A percentile compares a stretch with the other conserved stretches of the same genome.
Evolutionary conservation across 768 basidiomycete genomes (phyloP).

Genomic region (Amanita polypyramis): DNA sequence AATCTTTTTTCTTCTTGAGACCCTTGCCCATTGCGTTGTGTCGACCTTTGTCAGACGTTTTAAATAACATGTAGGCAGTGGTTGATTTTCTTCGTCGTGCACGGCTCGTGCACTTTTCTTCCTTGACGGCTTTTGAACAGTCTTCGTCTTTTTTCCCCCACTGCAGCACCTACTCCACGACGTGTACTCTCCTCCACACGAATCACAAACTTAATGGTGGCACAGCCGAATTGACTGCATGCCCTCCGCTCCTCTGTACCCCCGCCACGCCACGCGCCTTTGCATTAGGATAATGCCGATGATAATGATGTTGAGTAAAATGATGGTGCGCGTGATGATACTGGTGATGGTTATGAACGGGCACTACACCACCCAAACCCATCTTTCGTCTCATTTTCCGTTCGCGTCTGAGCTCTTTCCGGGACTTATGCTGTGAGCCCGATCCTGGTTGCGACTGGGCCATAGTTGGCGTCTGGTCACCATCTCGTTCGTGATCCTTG

Average conservation of each 20-base stretch:
- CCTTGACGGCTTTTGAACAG: too few species aligned
- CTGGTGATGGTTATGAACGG: not conserved
- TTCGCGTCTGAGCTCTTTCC: slow-evolving; percentile 58
- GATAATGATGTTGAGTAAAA: too few species aligned
- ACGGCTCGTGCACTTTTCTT: too few species aligned
- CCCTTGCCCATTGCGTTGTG: too few species aligned
- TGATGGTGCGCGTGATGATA: not conserved
- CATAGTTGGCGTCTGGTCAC: slow-evolving; percentile 43
- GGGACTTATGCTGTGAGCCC: slow-evolving; percentile 16
- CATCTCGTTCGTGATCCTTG: slow-evolving; percentile 36
- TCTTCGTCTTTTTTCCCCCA: not conserved
- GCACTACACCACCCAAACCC: slow-evolving; percentile 26
- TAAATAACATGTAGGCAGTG: too few species aligned
- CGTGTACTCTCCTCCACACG: too few species aligned
- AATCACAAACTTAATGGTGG: slow-evolving; percentile 23
- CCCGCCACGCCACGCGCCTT: slow-evolving; percentile 48
- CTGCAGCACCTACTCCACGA: too few species aligned
- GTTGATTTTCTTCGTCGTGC: too few species aligned
- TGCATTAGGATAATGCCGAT: slow-evolving; percentile 55
- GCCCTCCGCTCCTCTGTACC: slow-evolving; percentile 32
- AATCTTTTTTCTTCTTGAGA: too few species aligned
- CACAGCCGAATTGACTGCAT: slow-evolving; percentile 20
- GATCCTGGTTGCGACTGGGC: slow-evolving; percentile 18
- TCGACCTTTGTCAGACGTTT: too few species aligned
- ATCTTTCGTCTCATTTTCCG: slow-evolving; percentile 55